phyloP scores from a whole-genome alignment of 306 rosid genomes.

The Cucumis melo region DNA sequence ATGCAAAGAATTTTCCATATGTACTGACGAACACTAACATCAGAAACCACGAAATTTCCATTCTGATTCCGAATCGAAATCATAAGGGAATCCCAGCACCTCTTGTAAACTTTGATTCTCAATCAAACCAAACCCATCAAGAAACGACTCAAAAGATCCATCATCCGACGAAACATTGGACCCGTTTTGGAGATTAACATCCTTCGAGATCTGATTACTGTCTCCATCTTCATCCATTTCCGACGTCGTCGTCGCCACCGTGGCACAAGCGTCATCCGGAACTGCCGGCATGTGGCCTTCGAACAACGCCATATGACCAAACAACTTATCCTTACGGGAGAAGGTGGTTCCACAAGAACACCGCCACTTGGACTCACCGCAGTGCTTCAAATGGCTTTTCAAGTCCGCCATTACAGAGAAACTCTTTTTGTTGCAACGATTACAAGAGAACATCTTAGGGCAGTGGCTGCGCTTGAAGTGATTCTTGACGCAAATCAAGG shows the following conservation, averaged over 20 bases:
- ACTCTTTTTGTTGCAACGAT: constrained; percentile 58
- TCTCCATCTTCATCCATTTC: constrained; percentile 18
- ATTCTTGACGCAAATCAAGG: constrained; percentile 59
- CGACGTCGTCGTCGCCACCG: not conserved
- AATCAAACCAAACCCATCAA: constrained; percentile 33
- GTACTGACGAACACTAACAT: not conserved
- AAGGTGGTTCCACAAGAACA: constrained; percentile 85
- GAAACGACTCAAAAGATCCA: constrained; percentile 26
- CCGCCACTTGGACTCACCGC: constrained; percentile 56
- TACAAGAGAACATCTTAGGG: constrained; percentile 67
- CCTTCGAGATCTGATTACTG: not conserved
- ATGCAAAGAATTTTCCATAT: not conserved
- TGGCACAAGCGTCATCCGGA: constrained; percentile 10
- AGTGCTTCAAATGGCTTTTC: constrained; percentile 61
- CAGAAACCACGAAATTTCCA: constrained; percentile 1
- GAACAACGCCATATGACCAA: constrained; percentile 60
- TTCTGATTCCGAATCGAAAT: not conserved
- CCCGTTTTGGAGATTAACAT: not conserved
- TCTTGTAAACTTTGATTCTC: constrained; percentile 22
- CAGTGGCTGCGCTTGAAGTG: constrained; percentile 93
- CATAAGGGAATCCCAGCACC: constrained; percentile 13
- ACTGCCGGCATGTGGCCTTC: constrained; percentile 90
- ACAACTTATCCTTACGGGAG: constrained; percentile 68
- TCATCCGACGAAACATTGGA: constrained; percentile 11
- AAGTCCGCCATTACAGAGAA: constrained; percentile 71